These are phyloP conservation scores for Leptographium wingfieldii DNA, from an alignment of 2,329 filamentous ascomycete genomes.

Conservation along the genomic window DNA sequence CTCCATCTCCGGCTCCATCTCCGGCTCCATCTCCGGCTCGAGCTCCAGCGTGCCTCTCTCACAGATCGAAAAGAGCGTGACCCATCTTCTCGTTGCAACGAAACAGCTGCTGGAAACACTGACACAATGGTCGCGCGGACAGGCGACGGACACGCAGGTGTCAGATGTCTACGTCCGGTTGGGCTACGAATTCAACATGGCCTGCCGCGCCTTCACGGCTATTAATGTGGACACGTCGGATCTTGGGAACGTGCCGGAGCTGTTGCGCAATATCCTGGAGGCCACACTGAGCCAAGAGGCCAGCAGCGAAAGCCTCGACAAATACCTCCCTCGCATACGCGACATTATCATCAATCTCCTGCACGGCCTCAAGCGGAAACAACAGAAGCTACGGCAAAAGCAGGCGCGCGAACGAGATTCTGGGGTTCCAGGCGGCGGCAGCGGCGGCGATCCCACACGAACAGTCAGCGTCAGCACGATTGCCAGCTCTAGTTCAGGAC, in stretches of 20 bases:
- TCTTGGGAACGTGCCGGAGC: slow-evolving; percentile 87
- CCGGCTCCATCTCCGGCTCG: slow-evolving; percentile 1
- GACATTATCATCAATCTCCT: slow-evolving; percentile 98
- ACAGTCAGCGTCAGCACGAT: slow-evolving; percentile 47
- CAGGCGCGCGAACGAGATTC: slow-evolving; percentile 46
- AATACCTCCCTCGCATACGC: slow-evolving; percentile 83
- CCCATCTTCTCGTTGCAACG: slow-evolving; percentile 90
- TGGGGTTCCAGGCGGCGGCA: slow-evolving; percentile 18
- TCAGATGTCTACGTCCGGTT: slow-evolving; percentile 96
- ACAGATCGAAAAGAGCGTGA: slow-evolving; percentile 98
- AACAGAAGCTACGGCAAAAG: slow-evolving; percentile 67
- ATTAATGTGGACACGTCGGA: slow-evolving; percentile 95
- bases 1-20: no score
- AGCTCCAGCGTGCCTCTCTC: slow-evolving; percentile 57
- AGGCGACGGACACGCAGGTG: slow-evolving; percentile 85
- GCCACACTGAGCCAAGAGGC: slow-evolving; percentile 95
- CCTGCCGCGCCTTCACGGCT: slow-evolving; percentile 88
- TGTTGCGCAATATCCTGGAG: slow-evolving; percentile 80
- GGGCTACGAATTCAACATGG: slow-evolving; percentile 98
- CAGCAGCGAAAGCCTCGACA: slow-evolving; percentile 83
- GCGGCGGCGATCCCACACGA: slow-evolving; percentile 12
- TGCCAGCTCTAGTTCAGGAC: slow-evolving; percentile 42
- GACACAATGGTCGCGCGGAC: slow-evolving; percentile 91
- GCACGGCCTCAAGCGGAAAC: slow-evolving; percentile 92
- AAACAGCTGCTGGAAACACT: slow-evolving; percentile 96